These are phyloP conservation scores for Trypanosoma platydactyli DNA, from an alignment of 208 protist genomes.

Conservation along the genomic window DNA sequence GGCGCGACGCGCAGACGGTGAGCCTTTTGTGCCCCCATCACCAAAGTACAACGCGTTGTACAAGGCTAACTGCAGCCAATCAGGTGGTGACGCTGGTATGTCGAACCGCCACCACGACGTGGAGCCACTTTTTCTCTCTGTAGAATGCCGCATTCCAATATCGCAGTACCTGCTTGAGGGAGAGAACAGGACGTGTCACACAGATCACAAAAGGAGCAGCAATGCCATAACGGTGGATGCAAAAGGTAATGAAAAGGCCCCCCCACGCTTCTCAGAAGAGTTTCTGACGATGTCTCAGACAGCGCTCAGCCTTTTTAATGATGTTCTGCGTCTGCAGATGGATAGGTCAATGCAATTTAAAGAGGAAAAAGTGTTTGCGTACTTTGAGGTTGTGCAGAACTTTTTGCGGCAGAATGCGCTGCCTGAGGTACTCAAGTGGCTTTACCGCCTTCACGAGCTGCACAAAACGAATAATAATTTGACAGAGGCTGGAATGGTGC, in stretches of 20 bases:
- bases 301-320: conserved; percentile 80
- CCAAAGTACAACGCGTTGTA: conserved; percentile 48
- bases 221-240: neutral
- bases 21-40: conserved; percentile 42
- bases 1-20: conserved; percentile 52
- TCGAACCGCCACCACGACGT: conserved; percentile 47
- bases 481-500: conserved; percentile 81
- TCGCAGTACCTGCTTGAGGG: conserved; percentile 63
- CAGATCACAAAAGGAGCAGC: neutral
- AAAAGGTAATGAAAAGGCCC: neutral
- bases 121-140: conserved; percentile 51
- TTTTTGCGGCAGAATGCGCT: conserved; percentile 81
- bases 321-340: conserved; percentile 75
- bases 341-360: conserved; percentile 83
- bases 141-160: conserved; percentile 57
- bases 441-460: conserved; percentile 77
- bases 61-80: conserved; percentile 56
- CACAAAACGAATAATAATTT: conserved; percentile 76
- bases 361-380: conserved; percentile 70
- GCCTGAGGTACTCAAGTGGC: conserved; percentile 81
- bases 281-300: conserved; percentile 67
- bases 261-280: conserved; percentile 59
- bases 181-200: conserved; percentile 5
- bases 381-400: conserved; percentile 82
- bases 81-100: conserved; percentile 58